A percentile compares a stretch with the other conserved stretches of the same genome.
Conservation (phyloP, 1,139 yeast species). For the Geotrichum histeridarum region DNA sequence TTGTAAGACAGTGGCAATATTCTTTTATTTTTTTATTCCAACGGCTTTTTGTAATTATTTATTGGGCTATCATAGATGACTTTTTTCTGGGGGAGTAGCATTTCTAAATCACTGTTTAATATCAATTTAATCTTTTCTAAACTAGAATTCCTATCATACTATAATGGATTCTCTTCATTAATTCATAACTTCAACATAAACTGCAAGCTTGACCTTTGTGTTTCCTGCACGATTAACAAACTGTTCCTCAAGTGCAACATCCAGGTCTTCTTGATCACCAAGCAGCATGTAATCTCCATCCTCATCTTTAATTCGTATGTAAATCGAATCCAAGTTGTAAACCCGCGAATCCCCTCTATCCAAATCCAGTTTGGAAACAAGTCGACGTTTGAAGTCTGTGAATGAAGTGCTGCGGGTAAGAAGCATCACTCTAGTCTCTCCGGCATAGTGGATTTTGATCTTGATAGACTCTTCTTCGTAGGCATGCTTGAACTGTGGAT, state of each 20-base stretch:
- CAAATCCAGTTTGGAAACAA: not conserved
- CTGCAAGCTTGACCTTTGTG: not conserved
- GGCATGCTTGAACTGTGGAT: too few relatives aligned
- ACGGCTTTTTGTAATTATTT: not conserved
- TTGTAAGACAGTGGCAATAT: conserved; percentile 1
- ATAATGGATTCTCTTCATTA: not conserved
- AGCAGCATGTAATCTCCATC: conserved; percentile 12
- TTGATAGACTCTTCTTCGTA: not conserved
- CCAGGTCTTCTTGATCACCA: conserved; percentile 13
- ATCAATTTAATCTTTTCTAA: too few relatives aligned
- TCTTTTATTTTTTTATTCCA: not conserved
- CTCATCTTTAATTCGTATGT: conserved; percentile 6
- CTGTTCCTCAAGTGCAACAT: conserved; percentile 5
- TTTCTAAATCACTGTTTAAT: too few relatives aligned
- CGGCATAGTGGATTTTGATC: not conserved
- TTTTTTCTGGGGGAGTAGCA: too few relatives aligned
- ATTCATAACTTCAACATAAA: not conserved
- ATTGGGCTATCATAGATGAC: too few relatives aligned
- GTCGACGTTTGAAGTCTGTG: not conserved
- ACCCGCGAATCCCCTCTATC: not conserved
- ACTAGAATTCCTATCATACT: too few relatives aligned
- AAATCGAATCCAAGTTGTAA: not conserved
- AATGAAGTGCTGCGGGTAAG: not conserved
- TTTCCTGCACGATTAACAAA: not conserved
- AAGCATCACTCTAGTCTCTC: not conserved